Evolutionary conservation across 2,329 filamentous ascomycete genomes (phyloP), one percentile per base, ranked within the genome.

Genomic region (Nothomitra cinnamomea): DNA sequence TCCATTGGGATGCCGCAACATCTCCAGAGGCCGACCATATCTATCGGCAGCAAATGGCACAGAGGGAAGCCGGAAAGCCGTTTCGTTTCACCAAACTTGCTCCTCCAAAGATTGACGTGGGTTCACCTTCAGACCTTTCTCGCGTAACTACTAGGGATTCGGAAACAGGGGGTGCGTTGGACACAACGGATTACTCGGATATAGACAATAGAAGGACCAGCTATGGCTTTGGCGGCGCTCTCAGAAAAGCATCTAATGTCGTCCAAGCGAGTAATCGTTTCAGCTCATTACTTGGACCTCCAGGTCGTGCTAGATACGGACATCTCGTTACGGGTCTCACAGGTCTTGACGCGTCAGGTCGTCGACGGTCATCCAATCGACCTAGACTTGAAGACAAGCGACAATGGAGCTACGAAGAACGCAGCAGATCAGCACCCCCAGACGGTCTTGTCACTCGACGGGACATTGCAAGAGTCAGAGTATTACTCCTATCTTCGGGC

Each of bases 401-500:
- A 12, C 70, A 77, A 53, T 80, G 77, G 78, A 80, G 75, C 59
- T 78, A 80, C 50, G 74, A 75, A 21, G 72, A 77, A 56, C 70
- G 69, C 57, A 67, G 64, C 58, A 63, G 70, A 15, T 63, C 69
- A 21, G 61, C 61, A 4, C 12, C 61, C 64, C 4, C 61, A 62
- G 15, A 66, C 12, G 4, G 65, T 50, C 65, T 61, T 10, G 65
- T 85, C 28, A 80, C 75, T 8, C 79, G 76, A 60, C 78, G 78
- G n/a, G 90, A 95, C 60, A 76, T 94, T 53, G 84, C 85, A 15
- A 81, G 87, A n/a, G 75, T 89, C 1, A 77, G 80, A 55, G 78
- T 87, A 0, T 72, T 94, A 7, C 77, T 95, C 41, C 72, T 94
- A 21, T 85, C 82, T 57, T 87, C 87, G 0, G 89, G 88, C n/a